Conservation (phyloP, 179 eudicot species). For the Gypsophila paniculata region DNA sequence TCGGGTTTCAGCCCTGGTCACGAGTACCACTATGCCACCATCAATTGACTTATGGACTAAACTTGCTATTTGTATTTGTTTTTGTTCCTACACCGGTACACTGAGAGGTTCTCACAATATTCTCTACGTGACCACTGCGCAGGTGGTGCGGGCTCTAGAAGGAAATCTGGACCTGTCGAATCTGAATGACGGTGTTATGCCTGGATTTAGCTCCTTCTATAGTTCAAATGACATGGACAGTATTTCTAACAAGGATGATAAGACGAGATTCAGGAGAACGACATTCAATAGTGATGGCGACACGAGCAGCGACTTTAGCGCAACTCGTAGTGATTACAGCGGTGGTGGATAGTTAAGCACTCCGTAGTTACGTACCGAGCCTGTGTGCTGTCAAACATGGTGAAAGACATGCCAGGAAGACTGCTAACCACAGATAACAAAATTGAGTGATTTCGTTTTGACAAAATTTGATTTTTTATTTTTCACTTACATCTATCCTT, state of each 20-base stretch:
- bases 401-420: background rate
- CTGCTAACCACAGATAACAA: background rate
- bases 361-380: conserved; percentile 10
- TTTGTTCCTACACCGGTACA: background rate
- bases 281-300: conserved; percentile 49
- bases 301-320: conserved; percentile 47
- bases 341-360: conserved; percentile 23
- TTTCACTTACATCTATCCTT: background rate
- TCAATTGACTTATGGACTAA: background rate
- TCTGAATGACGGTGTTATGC: conserved; percentile 66
- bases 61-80: background rate
- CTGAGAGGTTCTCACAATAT: conserved; percentile 7
- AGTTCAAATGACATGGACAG: conserved; percentile 60
- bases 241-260: conserved; percentile 53
- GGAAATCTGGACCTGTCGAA: conserved; percentile 69
- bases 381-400: background rate
- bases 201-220: conserved; percentile 60
- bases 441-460: conserved; percentile 5
- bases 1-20: too few species aligned
- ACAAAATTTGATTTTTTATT: background rate
- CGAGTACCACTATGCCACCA: background rate
- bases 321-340: conserved; percentile 53
- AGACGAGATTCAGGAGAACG: conserved; percentile 53
- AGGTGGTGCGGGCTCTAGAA: conserved; percentile 89
- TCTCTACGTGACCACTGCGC: conserved; percentile 20